These are phyloP conservation scores for Phytophthora colocasiae DNA, from an alignment of 352 stramenopile genomes.

Conservation along the genomic window DNA sequence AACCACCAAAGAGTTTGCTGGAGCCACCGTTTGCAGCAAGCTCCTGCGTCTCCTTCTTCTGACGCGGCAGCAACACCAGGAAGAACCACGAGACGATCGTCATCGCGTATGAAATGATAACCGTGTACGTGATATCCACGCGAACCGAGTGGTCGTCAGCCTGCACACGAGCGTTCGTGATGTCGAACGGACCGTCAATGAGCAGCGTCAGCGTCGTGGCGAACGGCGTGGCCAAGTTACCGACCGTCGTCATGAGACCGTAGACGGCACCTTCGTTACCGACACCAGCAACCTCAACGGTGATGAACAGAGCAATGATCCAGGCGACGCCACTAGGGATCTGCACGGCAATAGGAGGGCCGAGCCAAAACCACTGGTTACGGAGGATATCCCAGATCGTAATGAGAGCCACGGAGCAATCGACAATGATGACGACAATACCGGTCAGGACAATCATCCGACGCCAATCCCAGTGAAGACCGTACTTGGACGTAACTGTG, in stretches of 20 bases:
- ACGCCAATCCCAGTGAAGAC: slow-evolving; percentile 59
- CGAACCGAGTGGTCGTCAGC: slow-evolving; percentile 42
- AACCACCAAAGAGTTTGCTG: slow-evolving; percentile 41
- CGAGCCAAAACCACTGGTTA: slow-evolving; percentile 56
- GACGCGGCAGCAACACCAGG: slow-evolving; percentile 45
- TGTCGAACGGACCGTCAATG: slow-evolving; percentile 46
- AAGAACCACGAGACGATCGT: slow-evolving; percentile 45
- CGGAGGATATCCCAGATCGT: slow-evolving; percentile 55
- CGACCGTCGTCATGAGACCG: slow-evolving; percentile 53
- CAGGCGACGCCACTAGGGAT: slow-evolving; percentile 45
- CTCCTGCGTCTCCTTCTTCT: slow-evolving; percentile 53
- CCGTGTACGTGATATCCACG: slow-evolving; percentile 45
- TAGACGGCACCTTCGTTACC: slow-evolving; percentile 61
- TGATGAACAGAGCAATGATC: slow-evolving; percentile 48
- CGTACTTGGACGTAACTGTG: slow-evolving; percentile 46
- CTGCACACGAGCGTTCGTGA: slow-evolving; percentile 52
- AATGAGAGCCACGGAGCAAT: slow-evolving; percentile 42
- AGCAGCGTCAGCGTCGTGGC: slow-evolving; percentile 46
- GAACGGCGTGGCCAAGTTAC: slow-evolving; percentile 49
- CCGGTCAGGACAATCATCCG: slow-evolving; percentile 41
- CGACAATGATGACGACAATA: slow-evolving; percentile 41
- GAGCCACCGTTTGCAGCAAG: slow-evolving; percentile 38
- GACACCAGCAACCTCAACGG: slow-evolving; percentile 53
- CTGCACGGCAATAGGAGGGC: slow-evolving; percentile 44
- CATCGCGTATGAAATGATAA: slow-evolving; percentile 51